These are phyloP conservation scores for Penicillium silybi DNA, from an alignment of 495 filamentous ascomycete genomes.

Conservation along the genomic window DNA sequence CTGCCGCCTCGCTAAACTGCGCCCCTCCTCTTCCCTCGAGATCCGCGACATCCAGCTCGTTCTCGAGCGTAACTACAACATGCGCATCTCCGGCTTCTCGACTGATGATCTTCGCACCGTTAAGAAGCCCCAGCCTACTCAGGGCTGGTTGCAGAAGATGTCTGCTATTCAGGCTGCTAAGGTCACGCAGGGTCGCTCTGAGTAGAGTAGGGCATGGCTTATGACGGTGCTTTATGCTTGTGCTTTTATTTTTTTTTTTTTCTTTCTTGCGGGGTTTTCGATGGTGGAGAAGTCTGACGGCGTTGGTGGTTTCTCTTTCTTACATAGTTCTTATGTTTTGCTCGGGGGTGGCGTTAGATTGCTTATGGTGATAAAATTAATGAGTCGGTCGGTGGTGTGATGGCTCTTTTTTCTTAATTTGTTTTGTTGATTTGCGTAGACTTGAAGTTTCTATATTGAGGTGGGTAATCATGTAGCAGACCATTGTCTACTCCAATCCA, in stretches of 20 bases:
- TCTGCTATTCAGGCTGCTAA: slow-evolving; percentile 92
- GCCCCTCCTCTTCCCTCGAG: slow-evolving; percentile 82
- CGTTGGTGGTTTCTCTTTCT: not conserved
- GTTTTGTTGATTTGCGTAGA: not conserved
- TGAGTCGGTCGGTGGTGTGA: not conserved
- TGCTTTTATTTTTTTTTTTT: not conserved
- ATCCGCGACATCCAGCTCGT: slow-evolving; percentile 92
- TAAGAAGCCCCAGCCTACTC: slow-evolving; percentile 81
- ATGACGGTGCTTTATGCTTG: not conserved
- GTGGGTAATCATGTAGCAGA: not conserved
- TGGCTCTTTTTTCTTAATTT: not conserved
- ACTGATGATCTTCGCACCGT: slow-evolving; percentile 93
- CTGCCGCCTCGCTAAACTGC: slow-evolving; percentile 88
- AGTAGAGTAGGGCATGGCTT: slow-evolving; percentile 15
- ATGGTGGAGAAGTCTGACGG: not conserved
- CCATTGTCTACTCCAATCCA: not conserved
- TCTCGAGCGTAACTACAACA: slow-evolving; percentile 96
- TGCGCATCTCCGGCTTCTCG: slow-evolving; percentile 91
- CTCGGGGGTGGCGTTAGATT: not conserved
- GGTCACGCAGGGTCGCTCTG: slow-evolving; percentile 47
- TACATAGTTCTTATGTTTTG: not conserved
- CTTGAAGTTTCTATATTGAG: not conserved
- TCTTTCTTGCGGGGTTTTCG: not conserved
- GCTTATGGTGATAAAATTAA: not conserved
- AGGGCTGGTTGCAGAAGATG: slow-evolving; percentile 92